phyloP scores from a whole-genome alignment of 1,284 basidiomycete genomes.

The Puccinia polysora region DNA sequence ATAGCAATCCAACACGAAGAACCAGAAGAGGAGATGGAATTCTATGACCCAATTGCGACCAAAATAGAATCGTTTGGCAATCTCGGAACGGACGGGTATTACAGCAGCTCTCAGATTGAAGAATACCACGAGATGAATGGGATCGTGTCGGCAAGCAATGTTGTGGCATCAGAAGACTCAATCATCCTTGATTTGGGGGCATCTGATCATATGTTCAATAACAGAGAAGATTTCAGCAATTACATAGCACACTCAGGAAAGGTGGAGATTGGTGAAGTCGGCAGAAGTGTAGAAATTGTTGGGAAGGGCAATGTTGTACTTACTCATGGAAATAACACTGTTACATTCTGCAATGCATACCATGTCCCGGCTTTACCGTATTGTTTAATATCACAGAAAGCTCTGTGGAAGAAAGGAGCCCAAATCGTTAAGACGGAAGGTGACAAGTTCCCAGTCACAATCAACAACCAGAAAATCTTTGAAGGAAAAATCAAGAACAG shows the following conservation, averaged over 20 bases:
- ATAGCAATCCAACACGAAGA: background rate
- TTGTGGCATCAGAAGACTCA: background rate
- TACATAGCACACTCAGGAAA: background rate
- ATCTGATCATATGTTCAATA: conserved; percentile 14
- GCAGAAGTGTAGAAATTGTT: background rate
- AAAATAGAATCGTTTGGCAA: conserved; percentile 2
- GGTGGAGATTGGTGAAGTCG: background rate
- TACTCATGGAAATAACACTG: background rate
- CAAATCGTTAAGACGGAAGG: background rate
- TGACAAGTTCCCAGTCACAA: background rate
- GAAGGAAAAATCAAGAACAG: conserved; percentile 11
- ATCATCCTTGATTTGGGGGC: background rate
- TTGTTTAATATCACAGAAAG: background rate
- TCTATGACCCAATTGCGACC: conserved; percentile 5
- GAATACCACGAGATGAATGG: background rate
- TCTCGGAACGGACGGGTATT: background rate
- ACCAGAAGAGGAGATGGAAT: background rate
- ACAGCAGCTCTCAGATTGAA: too few relatives aligned
- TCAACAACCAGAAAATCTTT: background rate
- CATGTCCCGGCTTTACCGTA: conserved; percentile 10
- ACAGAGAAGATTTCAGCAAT: background rate
- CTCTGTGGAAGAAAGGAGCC: background rate
- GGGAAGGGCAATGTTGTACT: background rate
- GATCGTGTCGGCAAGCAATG: background rate
- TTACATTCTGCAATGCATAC: background rate